These are phyloP conservation scores for Fraxinus greggii DNA, from an alignment of 305 asterid genomes.

Conservation along the genomic window DNA sequence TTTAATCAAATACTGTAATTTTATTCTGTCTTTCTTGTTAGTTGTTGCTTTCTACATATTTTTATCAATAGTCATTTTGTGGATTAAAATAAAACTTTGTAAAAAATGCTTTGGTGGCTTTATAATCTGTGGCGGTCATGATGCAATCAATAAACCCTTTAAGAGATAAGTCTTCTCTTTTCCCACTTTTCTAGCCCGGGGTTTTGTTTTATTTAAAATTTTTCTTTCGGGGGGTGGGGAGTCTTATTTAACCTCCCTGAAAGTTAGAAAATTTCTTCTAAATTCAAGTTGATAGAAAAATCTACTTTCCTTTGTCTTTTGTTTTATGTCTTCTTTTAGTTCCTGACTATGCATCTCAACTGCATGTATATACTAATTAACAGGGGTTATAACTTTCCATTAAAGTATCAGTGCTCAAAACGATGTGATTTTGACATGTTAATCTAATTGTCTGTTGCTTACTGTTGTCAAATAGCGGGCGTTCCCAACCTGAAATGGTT, in stretches of 20 bases:
- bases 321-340: background rate
- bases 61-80: background rate
- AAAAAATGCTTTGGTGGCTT: background rate
- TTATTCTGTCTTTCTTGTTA: background rate
- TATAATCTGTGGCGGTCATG: background rate
- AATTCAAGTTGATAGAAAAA: background rate
- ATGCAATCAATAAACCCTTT: background rate
- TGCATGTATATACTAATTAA: constrained; percentile 3
- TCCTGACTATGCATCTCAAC: constrained; percentile 6
- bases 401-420: background rate
- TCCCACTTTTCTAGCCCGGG: background rate
- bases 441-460: constrained; percentile 24
- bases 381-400: background rate
- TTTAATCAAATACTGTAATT: background rate
- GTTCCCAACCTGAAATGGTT: constrained; percentile 89
- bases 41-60: background rate
- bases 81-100: background rate
- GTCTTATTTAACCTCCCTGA: background rate
- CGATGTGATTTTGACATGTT: background rate
- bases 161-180: background rate
- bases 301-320: constrained; percentile 4
- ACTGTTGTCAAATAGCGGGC: constrained; percentile 59
- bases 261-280: constrained; percentile 17
- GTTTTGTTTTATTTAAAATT: background rate
- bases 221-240: background rate